Evolutionary conservation across 148 eudicot species (phyloP).

Genomic region (Dianthus caryophyllus): DNA sequence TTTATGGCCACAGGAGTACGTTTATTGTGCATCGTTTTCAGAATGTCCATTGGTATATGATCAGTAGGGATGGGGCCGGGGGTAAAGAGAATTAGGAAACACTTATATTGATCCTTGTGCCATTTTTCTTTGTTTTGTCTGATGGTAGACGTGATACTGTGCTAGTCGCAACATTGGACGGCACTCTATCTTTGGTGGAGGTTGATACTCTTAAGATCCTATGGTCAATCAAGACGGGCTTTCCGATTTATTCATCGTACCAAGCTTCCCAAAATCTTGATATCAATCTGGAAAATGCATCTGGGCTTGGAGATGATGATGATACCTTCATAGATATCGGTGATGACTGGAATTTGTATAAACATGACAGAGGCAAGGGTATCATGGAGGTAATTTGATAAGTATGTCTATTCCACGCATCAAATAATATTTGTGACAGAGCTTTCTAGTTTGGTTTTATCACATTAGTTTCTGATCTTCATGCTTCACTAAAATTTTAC

Average conservation of each 20-base stretch:
- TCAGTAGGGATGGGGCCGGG: neutral
- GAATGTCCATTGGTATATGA: neutral
- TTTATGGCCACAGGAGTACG: neutral
- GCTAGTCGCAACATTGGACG: slow-evolving; percentile 67
- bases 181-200: slow-evolving; percentile 59
- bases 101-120: neutral
- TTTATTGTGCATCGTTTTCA: neutral
- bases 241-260: slow-evolving; percentile 63
- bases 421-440: neutral
- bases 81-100: neutral
- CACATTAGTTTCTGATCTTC: neutral
- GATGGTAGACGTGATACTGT: slow-evolving; percentile 34
- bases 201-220: slow-evolving; percentile 40
- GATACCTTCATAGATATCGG: slow-evolving; percentile 61
- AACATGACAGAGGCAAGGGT: slow-evolving; percentile 37
- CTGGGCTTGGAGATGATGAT: slow-evolving; percentile 28
- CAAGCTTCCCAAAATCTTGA: slow-evolving; percentile 48
- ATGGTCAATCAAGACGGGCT: slow-evolving; percentile 64
- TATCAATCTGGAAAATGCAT: slow-evolving; percentile 29
- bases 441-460: neutral
- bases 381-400: slow-evolving; percentile 40
- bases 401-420: slow-evolving; percentile 8
- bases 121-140: neutral
- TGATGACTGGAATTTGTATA: slow-evolving; percentile 65
- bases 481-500: neutral